phyloP scores from a whole-genome alignment of 2,329 filamentous ascomycete genomes.

The Penicillium capsulatum region DNA sequence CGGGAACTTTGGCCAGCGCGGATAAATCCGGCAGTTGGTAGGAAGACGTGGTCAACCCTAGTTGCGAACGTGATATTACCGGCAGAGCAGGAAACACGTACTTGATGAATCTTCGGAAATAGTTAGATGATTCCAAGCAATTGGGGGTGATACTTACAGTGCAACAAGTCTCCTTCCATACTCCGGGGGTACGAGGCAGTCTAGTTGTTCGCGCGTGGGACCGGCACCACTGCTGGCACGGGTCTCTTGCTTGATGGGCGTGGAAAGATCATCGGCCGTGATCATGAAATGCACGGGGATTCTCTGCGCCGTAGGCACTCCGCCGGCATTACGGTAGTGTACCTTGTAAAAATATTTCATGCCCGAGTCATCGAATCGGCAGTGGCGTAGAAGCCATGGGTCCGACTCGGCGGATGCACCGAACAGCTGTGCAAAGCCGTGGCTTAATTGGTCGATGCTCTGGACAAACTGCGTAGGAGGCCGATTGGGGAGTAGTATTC shows the following conservation, averaged over 20 bases:
- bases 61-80: constrained; percentile 31
- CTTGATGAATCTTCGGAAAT: constrained; percentile 25
- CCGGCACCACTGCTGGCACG: constrained; percentile 5
- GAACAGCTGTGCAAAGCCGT: constrained; percentile 29
- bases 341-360: constrained; percentile 35
- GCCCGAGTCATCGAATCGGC: constrained; percentile 36
- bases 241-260: constrained; percentile 20
- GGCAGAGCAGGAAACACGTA: constrained; percentile 30
- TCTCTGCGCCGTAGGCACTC: constrained; percentile 32
- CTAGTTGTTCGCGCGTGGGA: constrained; percentile 17
- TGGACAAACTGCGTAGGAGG: constrained; percentile 25
- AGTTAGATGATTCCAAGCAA: background rate
- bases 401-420: constrained; percentile 35
- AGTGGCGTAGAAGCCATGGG: constrained; percentile 37
- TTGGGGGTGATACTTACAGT: constrained; percentile 12
- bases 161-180: constrained; percentile 24
- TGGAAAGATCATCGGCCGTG: constrained; percentile 20
- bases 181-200: constrained; percentile 20
- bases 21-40: constrained; percentile 20
- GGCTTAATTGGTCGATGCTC: constrained; percentile 30
- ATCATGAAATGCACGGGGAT: constrained; percentile 35
- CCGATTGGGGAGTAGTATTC: constrained; percentile 15
- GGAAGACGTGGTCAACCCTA: constrained; percentile 18
- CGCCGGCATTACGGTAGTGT: constrained; percentile 38
- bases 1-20: constrained; percentile 20